These are phyloP conservation scores for Tylopilus sp. DNA, from an alignment of 1,284 basidiomycete genomes.

Conservation along the genomic window DNA sequence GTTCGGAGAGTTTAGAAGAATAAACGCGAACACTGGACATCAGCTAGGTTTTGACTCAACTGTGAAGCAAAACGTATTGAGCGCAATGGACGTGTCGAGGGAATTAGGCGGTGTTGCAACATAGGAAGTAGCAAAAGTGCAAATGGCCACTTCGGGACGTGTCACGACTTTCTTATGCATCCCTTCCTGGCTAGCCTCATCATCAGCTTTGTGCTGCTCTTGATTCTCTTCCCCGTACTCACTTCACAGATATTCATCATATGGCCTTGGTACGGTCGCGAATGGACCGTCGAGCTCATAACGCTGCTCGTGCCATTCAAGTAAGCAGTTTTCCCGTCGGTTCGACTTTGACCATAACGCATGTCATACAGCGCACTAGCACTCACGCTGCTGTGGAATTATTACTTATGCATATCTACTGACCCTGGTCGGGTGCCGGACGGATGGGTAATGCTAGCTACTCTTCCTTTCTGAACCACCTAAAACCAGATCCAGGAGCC, in stretches of 20 bases:
- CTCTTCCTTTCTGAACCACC: constrained; percentile 2
- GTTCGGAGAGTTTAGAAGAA: not conserved
- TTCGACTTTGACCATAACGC: constrained; percentile 13
- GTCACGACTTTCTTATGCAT: constrained; percentile 38
- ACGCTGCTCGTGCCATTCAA: constrained; percentile 85
- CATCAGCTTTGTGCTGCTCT: constrained; percentile 67
- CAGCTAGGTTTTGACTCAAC: not conserved
- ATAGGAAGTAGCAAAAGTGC: constrained; percentile 13
- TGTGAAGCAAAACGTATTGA: constrained; percentile 13
- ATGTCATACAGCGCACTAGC: constrained; percentile 60
- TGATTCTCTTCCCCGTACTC: constrained; percentile 89
- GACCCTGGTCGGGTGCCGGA: constrained; percentile 83
- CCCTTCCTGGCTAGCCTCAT: constrained; percentile 58
- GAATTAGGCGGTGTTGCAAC: constrained; percentile 13
- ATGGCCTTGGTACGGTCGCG: constrained; percentile 87
- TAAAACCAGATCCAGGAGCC: constrained; percentile 56
- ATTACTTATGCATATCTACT: constrained; percentile 75
- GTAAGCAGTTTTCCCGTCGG: constrained; percentile 45
- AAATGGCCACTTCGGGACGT: constrained; percentile 5
- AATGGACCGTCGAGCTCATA: constrained; percentile 68
- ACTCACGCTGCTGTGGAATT: constrained; percentile 82
- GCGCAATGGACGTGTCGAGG: constrained; percentile 1
- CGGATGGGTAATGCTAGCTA: constrained; percentile 63
- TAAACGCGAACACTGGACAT: not conserved
- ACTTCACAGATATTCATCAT: constrained; percentile 87